A percentile compares a stretch with the other conserved stretches of the same genome.
phyloP scores from a whole-genome alignment of 2,329 filamentous ascomycete species.

The Hymenoscyphus albidus region DNA sequence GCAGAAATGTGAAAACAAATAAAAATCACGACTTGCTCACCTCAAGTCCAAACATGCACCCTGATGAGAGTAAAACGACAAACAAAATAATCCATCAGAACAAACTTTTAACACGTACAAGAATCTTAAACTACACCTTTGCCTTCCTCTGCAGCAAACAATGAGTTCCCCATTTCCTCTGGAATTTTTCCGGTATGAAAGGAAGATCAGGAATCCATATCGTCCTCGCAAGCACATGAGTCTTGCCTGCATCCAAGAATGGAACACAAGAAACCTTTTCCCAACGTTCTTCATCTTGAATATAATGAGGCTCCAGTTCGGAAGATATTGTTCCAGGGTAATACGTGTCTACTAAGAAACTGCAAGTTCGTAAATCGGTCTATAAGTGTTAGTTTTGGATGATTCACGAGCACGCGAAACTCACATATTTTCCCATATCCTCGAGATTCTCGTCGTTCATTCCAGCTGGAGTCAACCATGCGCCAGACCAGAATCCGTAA shows the following conservation, averaged over 20 bases:
- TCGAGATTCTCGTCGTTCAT: constrained; percentile 93
- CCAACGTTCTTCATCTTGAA: constrained; percentile 72
- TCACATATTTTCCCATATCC: constrained; percentile 80
- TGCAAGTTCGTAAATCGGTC: constrained; percentile 68
- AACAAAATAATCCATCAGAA: not conserved
- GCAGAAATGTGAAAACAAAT: not conserved
- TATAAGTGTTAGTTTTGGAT: constrained; percentile 29
- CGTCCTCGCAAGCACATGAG: constrained; percentile 68
- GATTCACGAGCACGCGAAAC: constrained; percentile 26
- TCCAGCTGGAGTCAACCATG: constrained; percentile 74
- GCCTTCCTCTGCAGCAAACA: constrained; percentile 68
- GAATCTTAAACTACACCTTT: constrained; percentile 2
- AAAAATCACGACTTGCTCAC: not conserved
- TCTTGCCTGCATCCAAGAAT: constrained; percentile 78
- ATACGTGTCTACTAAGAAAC: constrained; percentile 83
- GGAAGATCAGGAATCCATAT: constrained; percentile 75
- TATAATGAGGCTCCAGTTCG: constrained; percentile 74
- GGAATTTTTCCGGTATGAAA: constrained; percentile 64
- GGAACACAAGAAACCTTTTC: constrained; percentile 68
- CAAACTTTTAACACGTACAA: not conserved
- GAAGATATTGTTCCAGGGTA: constrained; percentile 60
- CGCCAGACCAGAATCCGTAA: constrained; percentile 72
- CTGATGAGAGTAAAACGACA: not conserved
- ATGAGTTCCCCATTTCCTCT: constrained; percentile 81
- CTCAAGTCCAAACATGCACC: not conserved